These are phyloP conservation scores for Boechera retrofracta DNA, from an alignment of 345 rosid genomes.

Conservation along the genomic window DNA sequence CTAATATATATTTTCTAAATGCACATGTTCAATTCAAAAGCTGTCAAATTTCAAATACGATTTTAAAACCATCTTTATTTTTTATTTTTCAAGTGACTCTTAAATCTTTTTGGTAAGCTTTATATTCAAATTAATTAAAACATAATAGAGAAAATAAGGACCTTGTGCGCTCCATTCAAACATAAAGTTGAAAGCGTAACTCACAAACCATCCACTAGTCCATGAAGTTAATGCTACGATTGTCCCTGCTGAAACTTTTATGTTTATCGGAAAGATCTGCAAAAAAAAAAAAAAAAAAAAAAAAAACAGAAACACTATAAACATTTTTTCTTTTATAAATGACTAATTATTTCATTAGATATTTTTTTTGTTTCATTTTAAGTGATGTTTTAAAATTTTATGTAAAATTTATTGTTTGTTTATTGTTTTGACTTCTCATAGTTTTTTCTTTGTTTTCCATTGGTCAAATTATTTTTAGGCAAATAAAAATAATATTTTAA, in stretches of 20 bases:
- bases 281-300: constrained; percentile 6
- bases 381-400: no score
- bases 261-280: constrained; percentile 60
- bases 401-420: no score
- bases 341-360: no score
- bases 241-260: constrained; percentile 58
- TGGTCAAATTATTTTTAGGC: no score
- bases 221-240: constrained; percentile 52
- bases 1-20: neutral
- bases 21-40: neutral
- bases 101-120: neutral
- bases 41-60: neutral
- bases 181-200: constrained; percentile 54
- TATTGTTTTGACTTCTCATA: no score
- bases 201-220: constrained; percentile 50
- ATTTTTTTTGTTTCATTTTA: neutral
- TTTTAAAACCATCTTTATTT: neutral
- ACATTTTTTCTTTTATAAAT: neutral
- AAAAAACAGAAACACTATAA: neutral
- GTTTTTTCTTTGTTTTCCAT: no score
- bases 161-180: constrained; percentile 57
- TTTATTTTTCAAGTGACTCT: neutral
- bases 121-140: neutral
- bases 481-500: no score
- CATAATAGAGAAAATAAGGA: constrained; percentile 5